These are phyloP conservation scores for Truncatella angustata DNA, from an alignment of 2,329 filamentous ascomycete genomes.

Conservation along the genomic window DNA sequence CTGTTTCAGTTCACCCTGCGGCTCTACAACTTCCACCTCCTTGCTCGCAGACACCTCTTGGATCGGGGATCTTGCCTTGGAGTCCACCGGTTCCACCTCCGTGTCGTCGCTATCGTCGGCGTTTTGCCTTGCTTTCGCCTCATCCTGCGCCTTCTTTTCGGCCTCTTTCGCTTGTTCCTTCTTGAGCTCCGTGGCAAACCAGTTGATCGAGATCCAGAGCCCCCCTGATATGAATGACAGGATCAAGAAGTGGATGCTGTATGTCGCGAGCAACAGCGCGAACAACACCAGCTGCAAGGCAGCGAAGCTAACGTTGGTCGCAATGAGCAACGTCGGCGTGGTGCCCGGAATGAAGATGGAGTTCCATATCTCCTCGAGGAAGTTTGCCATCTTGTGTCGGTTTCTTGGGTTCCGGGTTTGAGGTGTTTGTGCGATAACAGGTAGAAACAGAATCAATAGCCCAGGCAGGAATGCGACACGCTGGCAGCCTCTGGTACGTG, in stretches of 20 bases:
- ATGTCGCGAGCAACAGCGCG: constrained; percentile 73
- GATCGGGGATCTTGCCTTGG: constrained; percentile 15
- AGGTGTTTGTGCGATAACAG: no score
- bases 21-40: constrained; percentile 43
- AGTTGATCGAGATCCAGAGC: constrained; percentile 94
- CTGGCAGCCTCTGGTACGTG: background rate
- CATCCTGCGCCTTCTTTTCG: constrained; percentile 37
- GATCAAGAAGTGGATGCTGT: constrained; percentile 84
- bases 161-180: constrained; percentile 43
- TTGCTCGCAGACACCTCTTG: constrained; percentile 30
- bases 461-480: constrained; percentile 19
- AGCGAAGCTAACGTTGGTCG: constrained; percentile 87
- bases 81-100: constrained; percentile 44
- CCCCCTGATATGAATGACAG: constrained; percentile 77
- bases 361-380: constrained; percentile 77
- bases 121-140: constrained; percentile 30
- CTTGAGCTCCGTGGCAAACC: constrained; percentile 75
- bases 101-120: constrained; percentile 47
- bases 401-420: no score
- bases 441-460: no score
- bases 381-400: constrained; percentile 50
- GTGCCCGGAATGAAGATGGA: constrained; percentile 92
- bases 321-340: constrained; percentile 81
- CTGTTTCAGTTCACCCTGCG: constrained; percentile 48
- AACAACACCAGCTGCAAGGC: constrained; percentile 78